phyloP scores from a whole-genome alignment of 2,329 filamentous ascomycete genomes.

The Bipolaris gigantea region DNA sequence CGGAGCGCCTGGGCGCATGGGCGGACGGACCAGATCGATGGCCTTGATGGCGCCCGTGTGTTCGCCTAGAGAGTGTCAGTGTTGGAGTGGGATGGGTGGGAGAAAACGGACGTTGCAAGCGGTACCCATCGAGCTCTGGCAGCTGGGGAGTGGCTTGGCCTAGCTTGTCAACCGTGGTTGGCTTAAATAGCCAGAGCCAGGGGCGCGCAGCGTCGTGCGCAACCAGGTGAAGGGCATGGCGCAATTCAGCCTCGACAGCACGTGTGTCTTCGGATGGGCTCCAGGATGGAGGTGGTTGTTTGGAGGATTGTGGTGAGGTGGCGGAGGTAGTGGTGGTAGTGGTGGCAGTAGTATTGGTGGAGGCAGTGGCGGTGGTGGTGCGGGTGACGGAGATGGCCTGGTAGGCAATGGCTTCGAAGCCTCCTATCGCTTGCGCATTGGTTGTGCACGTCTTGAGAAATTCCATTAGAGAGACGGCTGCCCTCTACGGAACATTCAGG shows the following conservation, averaged over 20 bases:
- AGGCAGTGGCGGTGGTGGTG: slow-evolving; percentile 15
- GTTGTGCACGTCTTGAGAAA: slow-evolving; percentile 44
- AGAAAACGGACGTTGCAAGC: slow-evolving; percentile 33
- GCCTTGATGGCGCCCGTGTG: slow-evolving; percentile 39
- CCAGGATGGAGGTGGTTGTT: slow-evolving; percentile 16
- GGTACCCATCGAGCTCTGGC: slow-evolving; percentile 35
- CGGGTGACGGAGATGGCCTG: slow-evolving; percentile 41
- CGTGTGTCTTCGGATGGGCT: slow-evolving; percentile 31
- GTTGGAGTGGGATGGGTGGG: background rate
- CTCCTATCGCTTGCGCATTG: slow-evolving; percentile 46
- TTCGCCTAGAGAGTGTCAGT: slow-evolving; percentile 36
- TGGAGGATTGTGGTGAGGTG: slow-evolving; percentile 13
- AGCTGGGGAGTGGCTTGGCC: slow-evolving; percentile 25
- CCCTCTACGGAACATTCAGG: slow-evolving; percentile 43
- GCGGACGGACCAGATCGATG: slow-evolving; percentile 38
- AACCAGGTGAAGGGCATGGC: slow-evolving; percentile 32
- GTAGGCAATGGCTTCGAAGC: slow-evolving; percentile 43
- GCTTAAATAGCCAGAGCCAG: slow-evolving; percentile 43
- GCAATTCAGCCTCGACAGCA: slow-evolving; percentile 36
- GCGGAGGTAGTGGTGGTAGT: background rate
- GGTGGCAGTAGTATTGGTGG: too few species aligned
- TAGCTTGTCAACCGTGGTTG: slow-evolving; percentile 28
- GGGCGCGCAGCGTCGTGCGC: slow-evolving; percentile 35
- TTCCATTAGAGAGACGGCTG: slow-evolving; percentile 42
- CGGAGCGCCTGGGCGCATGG: slow-evolving; percentile 27